Base-by-base conservation (phyloP, 208 protist species). In the Leishmania amazonensis region DNA sequence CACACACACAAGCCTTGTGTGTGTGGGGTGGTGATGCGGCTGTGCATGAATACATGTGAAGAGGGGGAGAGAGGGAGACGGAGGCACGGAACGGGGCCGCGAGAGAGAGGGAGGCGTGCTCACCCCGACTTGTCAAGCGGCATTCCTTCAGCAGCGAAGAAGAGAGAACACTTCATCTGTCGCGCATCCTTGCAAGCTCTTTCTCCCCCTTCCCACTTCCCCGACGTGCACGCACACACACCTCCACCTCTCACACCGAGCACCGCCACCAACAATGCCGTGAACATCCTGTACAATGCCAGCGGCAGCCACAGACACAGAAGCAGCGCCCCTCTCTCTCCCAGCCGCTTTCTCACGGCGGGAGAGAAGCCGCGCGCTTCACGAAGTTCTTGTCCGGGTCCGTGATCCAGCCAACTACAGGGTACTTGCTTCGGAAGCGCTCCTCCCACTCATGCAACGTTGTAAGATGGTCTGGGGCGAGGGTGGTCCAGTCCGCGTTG, bases 401-500 rank as follows among this genome's bases (percentile, higher is more conserved):
- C 57, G 87, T 87, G 54, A 97, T 85, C 93, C 94, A 97, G 17
- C 94, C 94, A 28, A 96, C 94, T 24, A 78, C 82, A 42, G 85
- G 76, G 85, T 98, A 98, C 85, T 98, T 98, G 79, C 88, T 89
- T 67, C 91, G 83, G 38, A 98, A 80, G 28, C 85, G 86, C 82
- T 93, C 93, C 83, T 97, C 95, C 95, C 95, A 98, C 76, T 97
- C 94, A 57, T 96, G 87, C n/a, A 98, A 86, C 19, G 85, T 91
- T 62, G 87, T 76, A 65, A 95, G 70, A 78, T 98, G 91, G 5
- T 51, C 65, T 24, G 85, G 81, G 7, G 86, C 86, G 13, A 98
- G 93, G n/a, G 80, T 89, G 17, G 92, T 94, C 94, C 95, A 98
- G 79, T 97, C 91, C 17, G 90, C 89, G 81, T 97, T 97, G 71